Evolutionary conservation across 1,284 basidiomycete species (phyloP), one percentile per base, ranked within the genome.

Genomic region (Naganishia albida): DNA sequence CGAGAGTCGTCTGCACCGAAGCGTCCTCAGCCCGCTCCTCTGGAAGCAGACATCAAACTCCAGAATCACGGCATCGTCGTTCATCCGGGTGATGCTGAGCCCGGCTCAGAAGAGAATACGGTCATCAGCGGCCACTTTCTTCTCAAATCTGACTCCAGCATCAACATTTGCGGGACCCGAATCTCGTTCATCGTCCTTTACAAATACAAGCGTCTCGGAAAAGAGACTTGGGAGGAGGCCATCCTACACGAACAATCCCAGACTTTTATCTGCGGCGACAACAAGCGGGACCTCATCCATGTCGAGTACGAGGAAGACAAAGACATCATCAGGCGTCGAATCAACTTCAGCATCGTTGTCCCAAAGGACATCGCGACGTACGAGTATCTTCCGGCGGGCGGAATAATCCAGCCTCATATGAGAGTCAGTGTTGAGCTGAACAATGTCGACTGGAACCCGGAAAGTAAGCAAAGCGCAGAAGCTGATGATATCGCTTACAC

Each of bases 181-280:
- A 39, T 60, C 20, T 46, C 57, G 15, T 60, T 60, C 16, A 30
- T 60, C 15, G 23, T 60, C 12, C 46, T 50, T 34, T 60, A 60
- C 49, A 46, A 46, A 7, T 38, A 60, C 57, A 60, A 48, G 23
- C 34, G 57, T 8, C 13, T 40, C 4, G 57, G 57, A 23, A 60
- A 50, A 46, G 34, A 60, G 16, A 49, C 46, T 3, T 60, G 57
- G 57, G 44, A 48, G 7, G 46, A 60, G 49, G 57, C 46, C 7
- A 60, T 60, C 25, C 57, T 60, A 7, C 46, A 60, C 18, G 57
- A 60, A n/a, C 57, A 60, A 15, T 46, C 46, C 12, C 46, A 60
- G 34, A 60, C 46, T n/a, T 60, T 60, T 13, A 34, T 60, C 3
- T 38, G 48, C 20, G 57, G 57, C n/a, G 23, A 40, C 12, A 38